phyloP scores from a whole-genome alignment of 2,329 filamentous ascomycete species.

The Colletotrichum theobromicola region DNA sequence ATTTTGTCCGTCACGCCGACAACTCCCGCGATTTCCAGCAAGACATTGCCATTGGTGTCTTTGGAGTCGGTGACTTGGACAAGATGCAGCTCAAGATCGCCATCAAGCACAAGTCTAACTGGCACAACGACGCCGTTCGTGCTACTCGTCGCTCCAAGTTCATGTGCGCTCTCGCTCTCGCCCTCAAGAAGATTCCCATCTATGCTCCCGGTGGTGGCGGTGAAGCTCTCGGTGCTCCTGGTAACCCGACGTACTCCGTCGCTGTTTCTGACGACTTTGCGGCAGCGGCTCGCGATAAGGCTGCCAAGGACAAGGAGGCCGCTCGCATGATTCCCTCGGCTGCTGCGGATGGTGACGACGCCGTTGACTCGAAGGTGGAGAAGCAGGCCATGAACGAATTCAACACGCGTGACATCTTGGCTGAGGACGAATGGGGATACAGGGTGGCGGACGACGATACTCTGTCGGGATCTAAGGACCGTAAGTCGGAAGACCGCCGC shows the following conservation, averaged over 20 bases:
- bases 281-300: conserved; percentile 64
- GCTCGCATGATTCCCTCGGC: conserved; percentile 66
- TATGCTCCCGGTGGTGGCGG: conserved; percentile 77
- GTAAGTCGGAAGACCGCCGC: conserved; percentile 36
- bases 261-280: conserved; percentile 71
- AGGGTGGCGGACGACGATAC: conserved; percentile 40
- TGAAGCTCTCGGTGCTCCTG: conserved; percentile 66
- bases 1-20: conserved; percentile 81
- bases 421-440: conserved; percentile 43
- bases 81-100: conserved; percentile 84
- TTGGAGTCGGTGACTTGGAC: conserved; percentile 82
- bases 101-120: conserved; percentile 92
- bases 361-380: conserved; percentile 37
- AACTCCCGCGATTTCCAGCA: conserved; percentile 92
- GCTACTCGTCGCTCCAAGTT: conserved; percentile 89
- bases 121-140: conserved; percentile 85
- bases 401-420: conserved; percentile 41
- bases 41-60: conserved; percentile 79
- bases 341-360: conserved; percentile 24
- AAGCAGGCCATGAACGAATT: conserved; percentile 49
- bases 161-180: conserved; percentile 89
- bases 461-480: conserved; percentile 31
- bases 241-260: conserved; percentile 84
- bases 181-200: conserved; percentile 87
- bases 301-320: conserved; percentile 65